These are phyloP conservation scores for Sarocladiaceae sp. DNA, from an alignment of 2,329 filamentous ascomycete species.

Conservation along the genomic window DNA sequence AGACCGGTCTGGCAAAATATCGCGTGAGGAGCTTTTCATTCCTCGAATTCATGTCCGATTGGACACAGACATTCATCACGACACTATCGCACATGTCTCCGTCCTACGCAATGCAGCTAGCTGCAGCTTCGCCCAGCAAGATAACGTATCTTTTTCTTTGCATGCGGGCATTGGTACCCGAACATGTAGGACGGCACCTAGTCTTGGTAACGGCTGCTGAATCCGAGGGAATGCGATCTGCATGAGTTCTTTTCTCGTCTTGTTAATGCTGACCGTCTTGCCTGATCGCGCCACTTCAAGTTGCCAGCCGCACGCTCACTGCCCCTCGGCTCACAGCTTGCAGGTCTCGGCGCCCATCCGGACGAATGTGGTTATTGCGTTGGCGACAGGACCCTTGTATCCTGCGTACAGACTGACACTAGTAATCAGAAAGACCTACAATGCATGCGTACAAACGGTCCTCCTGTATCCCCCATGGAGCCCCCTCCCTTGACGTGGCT, in stretches of 20 bases:
- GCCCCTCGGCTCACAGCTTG: constrained; percentile 3
- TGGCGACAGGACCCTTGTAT: neutral
- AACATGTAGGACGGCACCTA: too few species aligned
- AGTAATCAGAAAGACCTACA: too few species aligned
- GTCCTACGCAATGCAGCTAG: neutral
- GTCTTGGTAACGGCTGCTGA: too few species aligned
- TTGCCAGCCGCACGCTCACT: neutral
- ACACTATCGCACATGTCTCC: too few species aligned
- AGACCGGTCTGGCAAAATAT: neutral
- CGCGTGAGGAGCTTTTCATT: neutral
- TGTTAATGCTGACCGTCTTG: neutral
- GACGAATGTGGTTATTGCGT: neutral
- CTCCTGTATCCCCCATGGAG: neutral
- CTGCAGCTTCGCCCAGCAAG: neutral
- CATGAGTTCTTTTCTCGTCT: constrained; percentile 2
- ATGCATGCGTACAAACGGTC: neutral
- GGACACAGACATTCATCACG: too few species aligned
- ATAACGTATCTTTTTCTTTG: neutral
- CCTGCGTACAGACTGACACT: neutral
- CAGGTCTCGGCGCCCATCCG: neutral
- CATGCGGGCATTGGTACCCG: neutral
- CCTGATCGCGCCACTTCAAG: neutral
- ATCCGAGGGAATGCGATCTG: too few species aligned
- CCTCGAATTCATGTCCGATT: neutral
- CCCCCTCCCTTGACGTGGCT: neutral